Conservation (phyloP, 768 basidiomycete species). For the Mycena vulgaris region DNA sequence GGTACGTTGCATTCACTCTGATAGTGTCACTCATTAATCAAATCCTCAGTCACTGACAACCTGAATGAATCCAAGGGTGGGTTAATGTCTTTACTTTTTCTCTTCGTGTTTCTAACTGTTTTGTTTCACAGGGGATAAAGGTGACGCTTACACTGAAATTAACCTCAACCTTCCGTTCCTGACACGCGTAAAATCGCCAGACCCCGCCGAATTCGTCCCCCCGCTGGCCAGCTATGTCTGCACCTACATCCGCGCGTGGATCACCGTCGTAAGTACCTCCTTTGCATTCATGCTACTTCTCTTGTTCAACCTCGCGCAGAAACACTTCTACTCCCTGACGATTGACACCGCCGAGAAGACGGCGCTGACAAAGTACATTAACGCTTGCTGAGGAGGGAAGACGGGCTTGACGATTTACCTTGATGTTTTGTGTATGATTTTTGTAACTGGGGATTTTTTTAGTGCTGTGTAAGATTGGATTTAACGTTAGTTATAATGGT, state of each 20-base stretch:
- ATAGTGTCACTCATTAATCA: background rate
- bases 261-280: conserved; percentile 52
- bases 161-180: too few species aligned
- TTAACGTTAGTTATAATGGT: too few species aligned
- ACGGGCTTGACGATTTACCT: background rate
- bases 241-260: conserved; percentile 69
- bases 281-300: too few species aligned
- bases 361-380: conserved; percentile 58
- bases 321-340: conserved; percentile 64
- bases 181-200: conserved; percentile 38
- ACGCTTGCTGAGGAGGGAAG: conserved; percentile 48
- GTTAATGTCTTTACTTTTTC: conserved; percentile 5
- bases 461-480: too few species aligned
- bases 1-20: conserved; percentile 43
- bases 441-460: background rate
- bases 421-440: background rate
- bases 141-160: conserved; percentile 36
- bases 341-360: conserved; percentile 68
- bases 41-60: conserved; percentile 45
- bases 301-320: conserved; percentile 38
- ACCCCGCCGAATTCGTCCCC: conserved; percentile 67
- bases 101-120: background rate
- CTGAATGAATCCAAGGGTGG: conserved; percentile 65
- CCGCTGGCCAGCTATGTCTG: conserved; percentile 65
- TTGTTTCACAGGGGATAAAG: conserved; percentile 57